Conservation (phyloP, 305 asterid genomes). For the Fraxinus sp. region DNA sequence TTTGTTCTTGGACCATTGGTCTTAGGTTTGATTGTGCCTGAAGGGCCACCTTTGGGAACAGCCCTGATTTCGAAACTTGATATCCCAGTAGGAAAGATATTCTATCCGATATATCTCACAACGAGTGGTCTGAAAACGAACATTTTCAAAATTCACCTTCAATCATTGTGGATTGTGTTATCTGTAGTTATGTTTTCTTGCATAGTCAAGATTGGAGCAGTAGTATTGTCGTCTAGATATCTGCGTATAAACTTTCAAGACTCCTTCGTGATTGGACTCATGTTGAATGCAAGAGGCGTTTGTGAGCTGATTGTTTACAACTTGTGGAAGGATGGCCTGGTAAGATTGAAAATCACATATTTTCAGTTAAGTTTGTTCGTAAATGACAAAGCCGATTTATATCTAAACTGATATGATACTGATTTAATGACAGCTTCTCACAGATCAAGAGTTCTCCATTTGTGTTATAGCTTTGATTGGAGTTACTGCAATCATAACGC, state of each 20-base stretch:
- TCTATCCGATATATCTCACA: conserved; percentile 67
- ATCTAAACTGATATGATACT: background rate
- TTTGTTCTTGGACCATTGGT: conserved; percentile 44
- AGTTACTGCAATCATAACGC: conserved; percentile 57
- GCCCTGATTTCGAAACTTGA: conserved; percentile 55
- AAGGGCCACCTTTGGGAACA: conserved; percentile 46
- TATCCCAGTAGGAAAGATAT: conserved; percentile 50
- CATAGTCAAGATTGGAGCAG: conserved; percentile 38
- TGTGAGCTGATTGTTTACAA: conserved; percentile 66
- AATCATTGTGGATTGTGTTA: conserved; percentile 38
- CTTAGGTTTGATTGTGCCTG: conserved; percentile 35
- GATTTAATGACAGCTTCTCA: conserved; percentile 39
- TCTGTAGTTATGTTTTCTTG: conserved; percentile 30
- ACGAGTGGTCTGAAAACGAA: conserved; percentile 69
- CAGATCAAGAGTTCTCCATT: conserved; percentile 54
- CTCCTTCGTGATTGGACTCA: conserved; percentile 58
- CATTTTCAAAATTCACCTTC: conserved; percentile 38
- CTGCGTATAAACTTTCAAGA: conserved; percentile 37
- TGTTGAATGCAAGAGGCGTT: conserved; percentile 55
- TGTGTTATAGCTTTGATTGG: conserved; percentile 49
- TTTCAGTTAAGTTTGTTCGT: background rate
- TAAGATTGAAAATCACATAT: conserved; percentile 21
- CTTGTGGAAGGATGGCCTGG: conserved; percentile 52
- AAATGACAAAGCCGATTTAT: background rate
- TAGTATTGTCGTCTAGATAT: conserved; percentile 37